Percentiles rank a stretch among this genome's conserved stretches.
These are phyloP conservation scores for Aspergillus biplanus DNA, from an alignment of 495 filamentous ascomycete species.

Conservation along the genomic window DNA sequence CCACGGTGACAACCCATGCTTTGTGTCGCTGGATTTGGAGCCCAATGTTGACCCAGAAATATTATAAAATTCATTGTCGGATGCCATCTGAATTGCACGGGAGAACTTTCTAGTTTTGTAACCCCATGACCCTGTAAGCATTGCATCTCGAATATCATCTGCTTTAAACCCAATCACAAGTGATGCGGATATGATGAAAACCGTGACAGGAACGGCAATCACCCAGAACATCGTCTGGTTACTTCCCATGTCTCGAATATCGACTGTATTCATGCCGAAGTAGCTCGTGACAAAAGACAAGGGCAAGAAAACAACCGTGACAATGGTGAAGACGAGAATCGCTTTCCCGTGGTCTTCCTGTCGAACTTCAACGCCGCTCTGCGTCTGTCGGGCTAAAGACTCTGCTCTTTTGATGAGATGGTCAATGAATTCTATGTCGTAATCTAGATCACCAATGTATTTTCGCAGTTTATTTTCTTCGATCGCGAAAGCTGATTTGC, in stretches of 20 bases:
- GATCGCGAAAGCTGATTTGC: constrained; percentile 1
- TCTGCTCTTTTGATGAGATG: not conserved
- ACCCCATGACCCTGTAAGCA: not conserved
- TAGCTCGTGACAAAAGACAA: constrained; percentile 41
- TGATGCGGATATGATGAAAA: constrained; percentile 28
- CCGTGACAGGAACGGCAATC: constrained; percentile 47
- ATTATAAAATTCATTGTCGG: not conserved
- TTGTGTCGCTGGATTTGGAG: not conserved
- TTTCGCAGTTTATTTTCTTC: not conserved
- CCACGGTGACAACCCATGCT: not conserved
- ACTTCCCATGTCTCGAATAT: constrained; percentile 52
- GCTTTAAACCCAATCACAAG: not conserved
- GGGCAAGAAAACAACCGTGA: constrained; percentile 52
- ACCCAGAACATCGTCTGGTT: constrained; percentile 56
- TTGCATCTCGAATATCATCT: not conserved
- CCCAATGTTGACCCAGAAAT: not conserved
- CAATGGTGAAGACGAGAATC: constrained; percentile 43
- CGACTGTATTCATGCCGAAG: constrained; percentile 53
- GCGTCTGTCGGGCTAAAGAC: not conserved
- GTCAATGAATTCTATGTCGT: not conserved
- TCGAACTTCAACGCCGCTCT: not conserved
- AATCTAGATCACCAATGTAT: not conserved
- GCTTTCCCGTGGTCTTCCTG: constrained; percentile 32
- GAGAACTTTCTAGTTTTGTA: not conserved
- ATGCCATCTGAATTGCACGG: not conserved